Percentiles rank a stretch among this genome's conserved stretches.
These are phyloP conservation scores for Aspergillus tanneri DNA, from an alignment of 2,329 filamentous ascomycete species.

Conservation along the genomic window DNA sequence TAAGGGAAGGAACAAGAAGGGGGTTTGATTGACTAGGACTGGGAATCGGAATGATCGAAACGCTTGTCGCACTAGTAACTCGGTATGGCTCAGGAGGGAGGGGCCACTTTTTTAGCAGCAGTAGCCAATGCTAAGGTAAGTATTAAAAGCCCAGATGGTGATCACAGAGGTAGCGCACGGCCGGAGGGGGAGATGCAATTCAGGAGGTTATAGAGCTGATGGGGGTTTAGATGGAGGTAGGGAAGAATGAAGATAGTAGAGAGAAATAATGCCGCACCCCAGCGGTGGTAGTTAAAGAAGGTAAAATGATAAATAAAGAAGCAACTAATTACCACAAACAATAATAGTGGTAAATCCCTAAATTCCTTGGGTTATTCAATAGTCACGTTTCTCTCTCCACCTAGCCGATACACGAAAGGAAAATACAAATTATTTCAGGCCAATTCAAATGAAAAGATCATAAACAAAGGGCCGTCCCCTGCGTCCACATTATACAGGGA, in stretches of 20 bases:
- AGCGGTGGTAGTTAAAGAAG: background rate
- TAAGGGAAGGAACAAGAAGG: slow-evolving; percentile 3
- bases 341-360: background rate
- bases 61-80: slow-evolving; percentile 12
- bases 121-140: background rate
- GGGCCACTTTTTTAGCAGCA: slow-evolving; percentile 8
- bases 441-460: background rate
- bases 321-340: background rate
- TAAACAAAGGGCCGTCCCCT: background rate
- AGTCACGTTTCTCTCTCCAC: background rate
- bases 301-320: background rate
- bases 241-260: background rate
- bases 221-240: no score
- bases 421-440: background rate
- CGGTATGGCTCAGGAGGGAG: slow-evolving; percentile 10
- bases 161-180: slow-evolving; percentile 3
- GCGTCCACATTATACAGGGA: background rate
- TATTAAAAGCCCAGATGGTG: slow-evolving; percentile 7
- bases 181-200: background rate
- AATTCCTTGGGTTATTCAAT: background rate
- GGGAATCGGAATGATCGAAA: slow-evolving; percentile 11
- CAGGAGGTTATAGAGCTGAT: no score
- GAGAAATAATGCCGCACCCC: background rate
- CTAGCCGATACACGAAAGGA: background rate
- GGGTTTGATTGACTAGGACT: slow-evolving; percentile 4